Evolutionary conservation across 2,329 filamentous ascomycete species (phyloP).

Genomic region (Dothiorella sarmentorum): DNA sequence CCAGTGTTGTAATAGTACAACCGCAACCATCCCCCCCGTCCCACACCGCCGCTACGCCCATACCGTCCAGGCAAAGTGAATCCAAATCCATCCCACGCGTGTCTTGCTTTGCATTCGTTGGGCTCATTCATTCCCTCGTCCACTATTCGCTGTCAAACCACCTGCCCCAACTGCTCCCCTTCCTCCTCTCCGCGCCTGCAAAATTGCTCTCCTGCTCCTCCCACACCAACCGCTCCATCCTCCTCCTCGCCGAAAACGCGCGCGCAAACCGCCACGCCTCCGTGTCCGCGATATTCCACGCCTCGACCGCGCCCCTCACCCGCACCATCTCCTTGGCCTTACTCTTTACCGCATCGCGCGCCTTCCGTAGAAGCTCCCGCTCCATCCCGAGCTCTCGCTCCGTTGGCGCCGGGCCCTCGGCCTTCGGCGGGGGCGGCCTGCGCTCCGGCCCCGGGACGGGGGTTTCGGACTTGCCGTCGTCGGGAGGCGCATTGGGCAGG

Average conservation of each 20-base stretch:
- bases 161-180: slow-evolving; percentile 32
- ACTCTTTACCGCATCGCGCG: slow-evolving; percentile 42
- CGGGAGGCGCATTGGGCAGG: slow-evolving; percentile 51
- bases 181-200: slow-evolving; percentile 57
- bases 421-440: slow-evolving; percentile 47
- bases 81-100: background rate
- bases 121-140: background rate
- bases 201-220: slow-evolving; percentile 66
- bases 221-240: slow-evolving; percentile 64
- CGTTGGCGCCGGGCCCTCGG: slow-evolving; percentile 47
- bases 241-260: slow-evolving; percentile 61
- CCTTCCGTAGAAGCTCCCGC: slow-evolving; percentile 52
- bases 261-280: slow-evolving; percentile 74
- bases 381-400: slow-evolving; percentile 56
- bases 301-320: slow-evolving; percentile 46
- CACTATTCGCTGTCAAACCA: slow-evolving; percentile 26
- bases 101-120: no score
- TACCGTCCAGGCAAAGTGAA: background rate
- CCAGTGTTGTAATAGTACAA: background rate
- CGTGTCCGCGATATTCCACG: slow-evolving; percentile 63
- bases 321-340: slow-evolving; percentile 30
- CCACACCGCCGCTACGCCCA: background rate
- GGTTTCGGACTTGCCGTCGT: slow-evolving; percentile 54
- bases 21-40: background rate
- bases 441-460: slow-evolving; percentile 58